Percentiles rank a stretch among this genome's conserved stretches.
Conservation (phyloP, 2,329 filamentous ascomycete genomes). For the Alternaria panax region DNA sequence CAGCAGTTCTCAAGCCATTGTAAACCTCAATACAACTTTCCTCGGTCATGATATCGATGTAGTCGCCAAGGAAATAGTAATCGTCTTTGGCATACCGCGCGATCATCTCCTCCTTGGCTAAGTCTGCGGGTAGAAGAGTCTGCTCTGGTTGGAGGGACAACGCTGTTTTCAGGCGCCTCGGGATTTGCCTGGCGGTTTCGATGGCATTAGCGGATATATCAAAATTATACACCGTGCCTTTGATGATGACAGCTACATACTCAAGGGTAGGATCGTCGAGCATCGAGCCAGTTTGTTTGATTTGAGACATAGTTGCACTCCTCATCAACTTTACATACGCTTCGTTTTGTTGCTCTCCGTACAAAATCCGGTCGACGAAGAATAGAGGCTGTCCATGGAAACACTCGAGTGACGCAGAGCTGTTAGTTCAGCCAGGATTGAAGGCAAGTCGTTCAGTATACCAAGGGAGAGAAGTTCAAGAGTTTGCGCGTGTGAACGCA, state of each 20-base stretch:
- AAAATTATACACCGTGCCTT: background rate
- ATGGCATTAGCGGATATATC: background rate
- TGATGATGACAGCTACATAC: background rate
- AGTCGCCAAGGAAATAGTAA: slow-evolving; percentile 4
- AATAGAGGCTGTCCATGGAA: background rate
- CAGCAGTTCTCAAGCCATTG: background rate
- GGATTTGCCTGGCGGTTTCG: background rate
- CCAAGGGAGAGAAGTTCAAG: background rate
- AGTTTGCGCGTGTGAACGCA: background rate
- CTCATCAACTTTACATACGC: background rate
- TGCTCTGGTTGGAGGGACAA: background rate
- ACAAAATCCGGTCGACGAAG: background rate
- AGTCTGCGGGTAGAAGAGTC: background rate
- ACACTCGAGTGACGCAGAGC: background rate
- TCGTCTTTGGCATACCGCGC: background rate
- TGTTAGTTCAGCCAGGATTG: background rate
- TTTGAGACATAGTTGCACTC: background rate
- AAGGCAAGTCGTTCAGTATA: background rate
- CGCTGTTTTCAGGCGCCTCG: background rate
- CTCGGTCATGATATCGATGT: background rate
- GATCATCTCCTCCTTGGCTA: slow-evolving; percentile 1
- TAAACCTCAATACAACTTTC: background rate
- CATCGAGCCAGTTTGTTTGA: background rate
- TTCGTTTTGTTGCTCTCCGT: background rate
- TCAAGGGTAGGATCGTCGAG: background rate